Evolutionary conservation across 139 green algal genomes (phyloP).

Genomic region (Chlamydomonas schloesseri): DNA sequence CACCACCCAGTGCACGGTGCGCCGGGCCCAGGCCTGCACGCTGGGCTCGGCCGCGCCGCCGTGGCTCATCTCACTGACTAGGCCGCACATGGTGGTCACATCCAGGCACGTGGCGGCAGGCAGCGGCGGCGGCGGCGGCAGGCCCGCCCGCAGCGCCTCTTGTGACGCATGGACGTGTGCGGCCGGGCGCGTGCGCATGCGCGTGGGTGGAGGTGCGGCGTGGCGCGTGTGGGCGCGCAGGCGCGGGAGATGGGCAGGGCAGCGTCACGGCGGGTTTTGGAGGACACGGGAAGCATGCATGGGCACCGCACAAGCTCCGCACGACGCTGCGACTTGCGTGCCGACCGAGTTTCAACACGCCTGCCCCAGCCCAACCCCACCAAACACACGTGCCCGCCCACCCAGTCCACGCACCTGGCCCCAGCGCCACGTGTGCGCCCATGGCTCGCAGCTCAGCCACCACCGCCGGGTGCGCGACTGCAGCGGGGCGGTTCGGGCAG

Average conservation of each 20-base stretch:
- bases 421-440: constrained; percentile 56
- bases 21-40: constrained; percentile 29
- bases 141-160: constrained; percentile 19
- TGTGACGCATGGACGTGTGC: too few relatives aligned
- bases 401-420: constrained; percentile 14
- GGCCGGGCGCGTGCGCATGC: neutral
- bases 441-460: constrained; percentile 39
- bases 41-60: constrained; percentile 4
- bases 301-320: too few relatives aligned
- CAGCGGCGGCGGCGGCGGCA: constrained; percentile 43
- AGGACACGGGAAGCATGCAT: too few relatives aligned
- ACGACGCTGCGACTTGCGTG: too few relatives aligned
- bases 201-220: neutral
- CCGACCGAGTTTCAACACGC: too few relatives aligned
- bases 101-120: constrained; percentile 57
- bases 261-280: too few relatives aligned
- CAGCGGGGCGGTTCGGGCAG: too few relatives aligned
- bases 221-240: too few relatives aligned
- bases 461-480: constrained; percentile 38
- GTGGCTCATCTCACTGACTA: constrained; percentile 66
- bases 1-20: constrained; percentile 47
- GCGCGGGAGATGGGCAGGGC: too few relatives aligned
- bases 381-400: neutral
- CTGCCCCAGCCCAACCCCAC: neutral
- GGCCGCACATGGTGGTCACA: constrained; percentile 72